Conservation (phyloP, 2,329 filamentous ascomycete species). For the Cladosporium austrohemisphaericum region DNA sequence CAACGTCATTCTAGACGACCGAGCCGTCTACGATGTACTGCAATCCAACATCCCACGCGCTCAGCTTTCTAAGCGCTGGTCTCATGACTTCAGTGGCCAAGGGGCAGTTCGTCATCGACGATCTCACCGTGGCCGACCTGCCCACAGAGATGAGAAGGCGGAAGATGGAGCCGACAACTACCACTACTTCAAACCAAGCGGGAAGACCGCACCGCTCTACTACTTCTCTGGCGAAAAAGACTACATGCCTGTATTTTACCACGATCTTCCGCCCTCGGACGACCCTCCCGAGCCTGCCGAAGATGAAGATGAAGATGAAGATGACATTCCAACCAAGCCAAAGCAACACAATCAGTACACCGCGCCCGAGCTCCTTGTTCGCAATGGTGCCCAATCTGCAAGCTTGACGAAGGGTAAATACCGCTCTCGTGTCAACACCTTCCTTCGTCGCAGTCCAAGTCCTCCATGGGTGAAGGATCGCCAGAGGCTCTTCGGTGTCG, state of each 20-base stretch:
- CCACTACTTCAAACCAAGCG: slow-evolving; percentile 17
- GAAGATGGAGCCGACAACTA: slow-evolving; percentile 19
- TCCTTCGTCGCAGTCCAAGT: slow-evolving; percentile 15
- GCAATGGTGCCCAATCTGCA: slow-evolving; percentile 24
- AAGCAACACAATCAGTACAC: slow-evolving; percentile 31
- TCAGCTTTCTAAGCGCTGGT: slow-evolving; percentile 34
- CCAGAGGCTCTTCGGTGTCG: slow-evolving; percentile 13
- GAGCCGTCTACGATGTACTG: slow-evolving; percentile 34
- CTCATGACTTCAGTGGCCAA: slow-evolving; percentile 36
- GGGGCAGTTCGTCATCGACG: slow-evolving; percentile 33
- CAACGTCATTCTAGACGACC: slow-evolving; percentile 41
- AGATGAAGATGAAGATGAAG: not conserved
- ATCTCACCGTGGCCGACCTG: slow-evolving; percentile 38
- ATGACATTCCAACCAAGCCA: not conserved
- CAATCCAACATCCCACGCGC: slow-evolving; percentile 26
- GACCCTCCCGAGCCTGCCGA: not conserved
- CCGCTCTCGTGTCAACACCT: slow-evolving; percentile 16
- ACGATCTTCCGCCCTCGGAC: not conserved
- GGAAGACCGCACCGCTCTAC: slow-evolving; percentile 20
- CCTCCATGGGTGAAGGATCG: slow-evolving; percentile 14
- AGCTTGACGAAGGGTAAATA: slow-evolving; percentile 16
- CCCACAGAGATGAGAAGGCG: slow-evolving; percentile 22
- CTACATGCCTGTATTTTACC: slow-evolving; percentile 24
- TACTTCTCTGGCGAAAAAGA: slow-evolving; percentile 28
- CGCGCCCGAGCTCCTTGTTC: slow-evolving; percentile 26